These are phyloP conservation scores for Fusarium sp. DNA, from an alignment of 2,329 filamentous ascomycete genomes.

Conservation along the genomic window DNA sequence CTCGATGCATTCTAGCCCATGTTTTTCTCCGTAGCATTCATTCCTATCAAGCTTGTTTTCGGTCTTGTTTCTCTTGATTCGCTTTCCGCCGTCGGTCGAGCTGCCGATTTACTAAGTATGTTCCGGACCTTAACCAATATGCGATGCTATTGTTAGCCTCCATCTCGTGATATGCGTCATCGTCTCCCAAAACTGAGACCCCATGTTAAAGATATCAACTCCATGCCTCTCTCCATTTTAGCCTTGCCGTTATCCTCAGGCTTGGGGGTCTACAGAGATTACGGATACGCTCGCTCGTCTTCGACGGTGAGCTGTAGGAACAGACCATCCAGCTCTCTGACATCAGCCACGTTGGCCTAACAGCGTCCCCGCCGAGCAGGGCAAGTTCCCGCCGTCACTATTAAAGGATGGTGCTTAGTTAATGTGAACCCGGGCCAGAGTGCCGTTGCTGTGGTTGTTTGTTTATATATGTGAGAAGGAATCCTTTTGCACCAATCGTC, in stretches of 20 bases:
- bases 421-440: conserved; percentile 16
- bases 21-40: neutral
- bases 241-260: neutral
- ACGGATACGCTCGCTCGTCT: neutral
- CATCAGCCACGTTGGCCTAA: conserved; percentile 41
- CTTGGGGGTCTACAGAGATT: neutral
- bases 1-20: conserved; percentile 25
- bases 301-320: neutral
- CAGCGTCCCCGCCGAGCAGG: conserved; percentile 20
- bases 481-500: neutral
- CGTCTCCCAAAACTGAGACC: neutral
- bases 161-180: conserved; percentile 10
- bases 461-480: neutral
- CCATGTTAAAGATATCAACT: neutral
- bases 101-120: neutral
- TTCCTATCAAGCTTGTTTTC: conserved; percentile 6
- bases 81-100: neutral
- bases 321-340: conserved; percentile 40
- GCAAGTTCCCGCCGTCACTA: conserved; percentile 35
- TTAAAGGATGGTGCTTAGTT: conserved; percentile 2
- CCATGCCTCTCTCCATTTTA: neutral
- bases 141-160: conserved; percentile 26
- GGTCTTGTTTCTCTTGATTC: neutral
- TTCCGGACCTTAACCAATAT: neutral
- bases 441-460: conserved; percentile 8